phyloP scores from a whole-genome alignment of 2,329 filamentous ascomycete species.

The Neonectria hederae region DNA sequence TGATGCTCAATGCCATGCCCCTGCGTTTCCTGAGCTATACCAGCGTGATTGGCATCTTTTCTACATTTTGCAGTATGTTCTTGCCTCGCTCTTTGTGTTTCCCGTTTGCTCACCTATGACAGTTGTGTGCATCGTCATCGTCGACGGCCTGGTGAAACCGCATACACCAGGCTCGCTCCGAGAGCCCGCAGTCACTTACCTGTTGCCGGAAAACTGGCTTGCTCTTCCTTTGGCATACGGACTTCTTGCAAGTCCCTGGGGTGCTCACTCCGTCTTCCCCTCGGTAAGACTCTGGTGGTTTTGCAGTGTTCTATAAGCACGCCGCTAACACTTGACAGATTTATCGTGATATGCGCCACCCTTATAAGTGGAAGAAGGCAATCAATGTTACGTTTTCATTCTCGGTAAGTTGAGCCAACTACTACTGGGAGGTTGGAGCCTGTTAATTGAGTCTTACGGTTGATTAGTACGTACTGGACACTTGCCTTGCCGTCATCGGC shows the following conservation, averaged over 20 bases:
- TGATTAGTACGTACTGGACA: constrained; percentile 77
- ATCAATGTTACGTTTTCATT: constrained; percentile 86
- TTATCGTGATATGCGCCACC: constrained; percentile 74
- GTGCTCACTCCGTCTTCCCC: constrained; percentile 77
- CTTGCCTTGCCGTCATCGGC: constrained; percentile 82
- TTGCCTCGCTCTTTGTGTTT: neutral
- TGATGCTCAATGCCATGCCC: constrained; percentile 86
- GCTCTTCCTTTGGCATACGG: constrained; percentile 90
- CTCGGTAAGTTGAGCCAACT: constrained; percentile 65
- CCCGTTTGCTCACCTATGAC: constrained; percentile 13
- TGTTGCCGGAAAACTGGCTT: constrained; percentile 87
- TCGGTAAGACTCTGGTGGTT: constrained; percentile 62
- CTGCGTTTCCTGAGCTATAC: constrained; percentile 87
- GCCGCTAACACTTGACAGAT: constrained; percentile 51
- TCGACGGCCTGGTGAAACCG: constrained; percentile 87
- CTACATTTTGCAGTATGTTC: constrained; percentile 83
- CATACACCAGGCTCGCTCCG: constrained; percentile 82
- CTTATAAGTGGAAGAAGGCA: constrained; percentile 79
- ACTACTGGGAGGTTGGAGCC: neutral
- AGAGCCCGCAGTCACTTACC: constrained; percentile 79
- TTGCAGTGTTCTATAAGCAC: neutral
- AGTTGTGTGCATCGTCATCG: constrained; percentile 86
- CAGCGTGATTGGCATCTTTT: constrained; percentile 91
- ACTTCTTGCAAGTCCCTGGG: constrained; percentile 82
- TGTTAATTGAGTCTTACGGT: constrained; percentile 11